A percentile compares a stretch with the other conserved stretches of the same genome.
Evolutionary conservation across 164 flowering plant genomes (phyloP).

Genomic region (Platanus orientalis): DNA sequence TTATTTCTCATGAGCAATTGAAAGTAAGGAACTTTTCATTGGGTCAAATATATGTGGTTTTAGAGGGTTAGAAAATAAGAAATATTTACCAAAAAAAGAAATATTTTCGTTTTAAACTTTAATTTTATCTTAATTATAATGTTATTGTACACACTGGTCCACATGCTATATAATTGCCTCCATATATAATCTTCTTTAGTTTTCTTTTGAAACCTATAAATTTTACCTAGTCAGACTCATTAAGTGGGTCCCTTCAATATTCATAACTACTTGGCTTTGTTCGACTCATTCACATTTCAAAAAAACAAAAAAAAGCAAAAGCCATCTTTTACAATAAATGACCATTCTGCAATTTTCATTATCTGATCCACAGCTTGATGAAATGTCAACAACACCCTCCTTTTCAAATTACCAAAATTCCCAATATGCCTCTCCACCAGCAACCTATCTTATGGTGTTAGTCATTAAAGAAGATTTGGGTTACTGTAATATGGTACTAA

Average conservation of each 20-base stretch:
- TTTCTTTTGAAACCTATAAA: too few relatives aligned
- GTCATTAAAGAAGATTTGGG: too few relatives aligned
- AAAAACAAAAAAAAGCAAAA: not conserved
- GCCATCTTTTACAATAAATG: conserved; percentile 11
- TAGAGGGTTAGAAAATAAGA: too few relatives aligned
- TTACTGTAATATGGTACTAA: too few relatives aligned
- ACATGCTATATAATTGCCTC: too few relatives aligned
- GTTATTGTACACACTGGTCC: too few relatives aligned
- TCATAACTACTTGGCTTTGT: conserved; percentile 11
- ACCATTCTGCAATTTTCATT: not conserved
- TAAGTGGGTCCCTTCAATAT: conserved; percentile 5
- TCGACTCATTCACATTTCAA: conserved; percentile 10
- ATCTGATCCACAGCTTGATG: not conserved
- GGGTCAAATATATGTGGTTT: too few relatives aligned
- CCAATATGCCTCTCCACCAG: not conserved
- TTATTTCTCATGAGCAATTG: not conserved
- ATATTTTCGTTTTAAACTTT: not conserved
- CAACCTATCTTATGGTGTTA: not conserved
- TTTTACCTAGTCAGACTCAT: not conserved
- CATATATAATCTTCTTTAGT: too few relatives aligned
- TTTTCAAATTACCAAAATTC: not conserved
- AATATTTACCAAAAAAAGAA: not conserved
- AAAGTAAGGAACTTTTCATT: not conserved
- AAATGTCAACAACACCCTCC: conserved; percentile 9
- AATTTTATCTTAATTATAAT: too few relatives aligned